Percentiles rank a stretch among this genome's conserved stretches.
Evolutionary conservation across 129 eudicot species (phyloP).

Genomic region (Escallonia herrerae): DNA sequence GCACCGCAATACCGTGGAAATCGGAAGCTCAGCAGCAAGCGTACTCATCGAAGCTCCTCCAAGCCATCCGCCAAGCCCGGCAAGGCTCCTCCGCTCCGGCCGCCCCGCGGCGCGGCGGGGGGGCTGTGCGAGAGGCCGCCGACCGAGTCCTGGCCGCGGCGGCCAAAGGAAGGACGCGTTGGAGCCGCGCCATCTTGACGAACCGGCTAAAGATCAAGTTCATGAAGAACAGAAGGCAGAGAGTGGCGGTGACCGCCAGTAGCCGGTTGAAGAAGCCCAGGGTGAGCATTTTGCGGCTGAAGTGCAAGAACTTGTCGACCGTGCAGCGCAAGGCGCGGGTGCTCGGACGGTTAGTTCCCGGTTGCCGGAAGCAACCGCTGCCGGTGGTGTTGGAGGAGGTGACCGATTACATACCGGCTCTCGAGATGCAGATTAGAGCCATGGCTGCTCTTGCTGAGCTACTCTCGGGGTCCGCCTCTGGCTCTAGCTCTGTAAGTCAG

Average conservation of each 20-base stretch:
- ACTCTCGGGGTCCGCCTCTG: conserved; percentile 43
- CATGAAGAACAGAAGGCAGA: conserved; percentile 48
- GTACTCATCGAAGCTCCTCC: conserved; percentile 68
- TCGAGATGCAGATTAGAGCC: conserved; percentile 90
- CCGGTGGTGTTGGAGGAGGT: conserved; percentile 87
- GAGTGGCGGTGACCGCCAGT: conserved; percentile 29
- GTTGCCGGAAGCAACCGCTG: conserved; percentile 82
- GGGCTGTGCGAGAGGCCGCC: conserved; percentile 73
- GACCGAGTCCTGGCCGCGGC: conserved; percentile 65
- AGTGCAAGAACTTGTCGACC: conserved; percentile 52
- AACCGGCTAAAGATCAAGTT: conserved; percentile 68
- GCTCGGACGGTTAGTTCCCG: conserved; percentile 75
- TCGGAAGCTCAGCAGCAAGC: conserved; percentile 67
- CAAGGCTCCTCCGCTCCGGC: conserved; percentile 11
- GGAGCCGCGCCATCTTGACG: conserved; percentile 89
- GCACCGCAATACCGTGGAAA: conserved; percentile 43
- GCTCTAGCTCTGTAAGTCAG: conserved; percentile 25
- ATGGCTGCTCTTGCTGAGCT: conserved; percentile 61
- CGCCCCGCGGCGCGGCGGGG: conserved; percentile 30
- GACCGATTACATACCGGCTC: conserved; percentile 78
- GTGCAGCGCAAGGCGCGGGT: conserved; percentile 67
- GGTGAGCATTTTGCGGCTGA: conserved; percentile 47
- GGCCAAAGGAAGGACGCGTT: conserved; percentile 71
- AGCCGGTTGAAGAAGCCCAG: conserved; percentile 59
- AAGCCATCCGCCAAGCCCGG: conserved; percentile 70